Evolutionary conservation across 306 rosid species (phyloP), one percentile per base, ranked within the genome.

Genomic region (Ochetophila trinervis): DNA sequence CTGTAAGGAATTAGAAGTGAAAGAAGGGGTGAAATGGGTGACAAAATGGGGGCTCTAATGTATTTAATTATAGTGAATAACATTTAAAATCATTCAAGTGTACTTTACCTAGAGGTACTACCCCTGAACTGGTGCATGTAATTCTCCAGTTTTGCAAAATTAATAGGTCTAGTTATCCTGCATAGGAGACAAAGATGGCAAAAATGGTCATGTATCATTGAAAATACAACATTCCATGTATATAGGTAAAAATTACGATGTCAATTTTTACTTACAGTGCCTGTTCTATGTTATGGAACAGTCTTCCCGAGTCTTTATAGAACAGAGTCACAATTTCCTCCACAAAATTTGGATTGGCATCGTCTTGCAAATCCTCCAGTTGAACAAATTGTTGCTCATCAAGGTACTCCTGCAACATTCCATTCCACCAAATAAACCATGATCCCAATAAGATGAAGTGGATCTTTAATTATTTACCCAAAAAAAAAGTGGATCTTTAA

Each of bases 61-160:
- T 6, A 40, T 10, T 10, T 40, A 40, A 40, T 9, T 8, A 8
- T 3, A 40, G 12, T 40, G 8, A 40, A 12, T 10, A 6, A 6
- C 44, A 6, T 3, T 6, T 8, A 6, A 40, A 40, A 8, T 40
- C 14, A 40, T 1, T 40, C 8, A 40, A 10, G 3, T 1, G 45
- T 40, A 40, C 13, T 40, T 8, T 65, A 89, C 96, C 96, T 85
- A 54, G 96, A 77, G 87, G 74, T 70, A 44, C 96, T 89, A 5
- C 96, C 96, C 84, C 76, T 84, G 80, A 89, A 87, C 64, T 89
- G 94, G 78, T 85, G 96, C 94, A 89, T 79, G 78, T 54, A 69
- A 75, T 77, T 70, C 8, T 85, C 94, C 45, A 87, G 87, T 75
- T 67, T 83, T 42, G 68, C 12, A 55, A 86, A 89, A 64, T 85